phyloP scores from a whole-genome alignment of 805 yeast species.

The Saccharomycopsis vini region DNA sequence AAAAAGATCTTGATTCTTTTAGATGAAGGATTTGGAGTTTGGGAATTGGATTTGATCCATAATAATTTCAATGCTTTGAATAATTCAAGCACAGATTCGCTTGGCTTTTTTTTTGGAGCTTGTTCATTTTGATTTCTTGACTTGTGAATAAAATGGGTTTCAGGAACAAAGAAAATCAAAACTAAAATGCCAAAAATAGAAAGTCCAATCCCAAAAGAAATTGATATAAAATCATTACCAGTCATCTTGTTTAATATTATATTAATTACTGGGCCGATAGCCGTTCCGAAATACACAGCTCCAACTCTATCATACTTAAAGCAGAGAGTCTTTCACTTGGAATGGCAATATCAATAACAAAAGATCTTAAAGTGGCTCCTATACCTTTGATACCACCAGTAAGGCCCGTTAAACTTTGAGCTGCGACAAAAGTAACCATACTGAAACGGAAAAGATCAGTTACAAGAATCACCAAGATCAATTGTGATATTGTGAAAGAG shows the following conservation, averaged over 20 bases:
- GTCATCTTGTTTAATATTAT: constrained; percentile 15
- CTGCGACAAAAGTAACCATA: constrained; percentile 29
- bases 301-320: constrained; percentile 52
- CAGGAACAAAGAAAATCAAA: constrained; percentile 40
- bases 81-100: constrained; percentile 22
- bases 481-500: constrained; percentile 22
- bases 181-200: constrained; percentile 29
- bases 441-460: constrained; percentile 15
- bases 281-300: constrained; percentile 48
- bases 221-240: constrained; percentile 25
- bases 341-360: constrained; percentile 65
- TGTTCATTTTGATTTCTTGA: too few species aligned
- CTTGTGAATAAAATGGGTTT: constrained; percentile 31
- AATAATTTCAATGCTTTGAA: constrained; percentile 44
- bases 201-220: constrained; percentile 25
- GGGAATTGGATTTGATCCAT: too few species aligned
- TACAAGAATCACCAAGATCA: constrained; percentile 21
- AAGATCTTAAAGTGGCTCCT: constrained; percentile 54
- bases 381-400: constrained; percentile 59
- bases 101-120: not conserved
- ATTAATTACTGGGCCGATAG: constrained; percentile 49
- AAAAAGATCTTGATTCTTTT: constrained; percentile 41
- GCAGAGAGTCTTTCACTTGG: constrained; percentile 47
- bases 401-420: constrained; percentile 37
- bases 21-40: constrained; percentile 4